Base-by-base conservation (phyloP, 2,329 filamentous ascomycete genomes). In the Penicillium sumatraense region DNA sequence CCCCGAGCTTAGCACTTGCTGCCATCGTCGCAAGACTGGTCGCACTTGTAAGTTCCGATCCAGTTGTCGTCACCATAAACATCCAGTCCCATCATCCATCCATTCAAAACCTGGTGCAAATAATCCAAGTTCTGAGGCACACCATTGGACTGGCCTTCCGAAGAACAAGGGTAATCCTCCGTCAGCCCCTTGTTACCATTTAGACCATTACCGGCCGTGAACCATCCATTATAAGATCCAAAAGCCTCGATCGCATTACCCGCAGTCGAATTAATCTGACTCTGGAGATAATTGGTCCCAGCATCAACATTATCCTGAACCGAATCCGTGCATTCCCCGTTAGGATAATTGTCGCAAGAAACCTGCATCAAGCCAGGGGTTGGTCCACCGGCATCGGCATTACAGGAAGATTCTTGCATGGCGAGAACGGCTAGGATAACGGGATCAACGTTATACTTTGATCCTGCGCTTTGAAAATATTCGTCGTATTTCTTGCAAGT, bases 321-420 rank as follows among this genome's bases (percentile, higher is more conserved):
- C 8, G 68, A 65, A 36, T 68, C 65, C 46, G 69, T 68, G 62
- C 72, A 74, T 41, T 61, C 24, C 9, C 70, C 72, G 46, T 69
- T 68, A 14, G 68, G 72, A 59, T 72, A 75, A 58, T 74, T 74
- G 21, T 52, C 62, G 41, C 71, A 70, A n/a, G 64, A 67, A 18
- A 73, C 72, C 57, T 73, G 72, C 69, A 73, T 74, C 21, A 74
- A 58, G 5, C 73, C 72, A 0, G 72, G 71, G 5, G 72, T 74
- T 2, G 67, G 64, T 0, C 68, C 68, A n/a, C 70, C 69, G 2
- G 64, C 69, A 45, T 71, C 57, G 24, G 71, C 68, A 50, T 72
- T 71, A 66, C 72, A 75, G 16, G 65, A 70, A 6, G 69, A 72
- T 58, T 74, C 72, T 51, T 73, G 72, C 68, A 72, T 72, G 23